Conservation (phyloP, 1,284 basidiomycete species). For the Microbotryum intermedium region DNA sequence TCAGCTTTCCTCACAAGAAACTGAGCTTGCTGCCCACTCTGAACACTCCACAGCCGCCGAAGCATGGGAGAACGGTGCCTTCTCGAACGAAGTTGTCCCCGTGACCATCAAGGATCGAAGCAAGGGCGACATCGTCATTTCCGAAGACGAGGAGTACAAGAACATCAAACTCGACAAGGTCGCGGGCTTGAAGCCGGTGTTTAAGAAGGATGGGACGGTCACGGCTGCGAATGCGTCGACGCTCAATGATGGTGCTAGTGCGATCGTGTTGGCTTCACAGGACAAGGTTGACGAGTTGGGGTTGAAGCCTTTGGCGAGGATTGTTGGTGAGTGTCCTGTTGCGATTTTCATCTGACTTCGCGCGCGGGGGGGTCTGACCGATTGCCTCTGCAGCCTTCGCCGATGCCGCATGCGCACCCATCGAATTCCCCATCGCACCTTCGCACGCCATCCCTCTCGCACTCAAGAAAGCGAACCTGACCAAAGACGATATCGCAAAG, state of each 20-base stretch:
- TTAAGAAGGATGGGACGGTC: conserved; percentile 41
- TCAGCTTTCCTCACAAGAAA: no score
- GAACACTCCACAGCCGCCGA: conserved; percentile 64
- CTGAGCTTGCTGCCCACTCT: no score
- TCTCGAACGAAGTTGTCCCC: conserved; percentile 79
- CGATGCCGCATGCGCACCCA: conserved; percentile 88
- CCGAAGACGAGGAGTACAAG: conserved; percentile 93
- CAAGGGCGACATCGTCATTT: conserved; percentile 67
- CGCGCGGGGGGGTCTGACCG: conserved; percentile 37
- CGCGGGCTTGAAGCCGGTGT: conserved; percentile 39
- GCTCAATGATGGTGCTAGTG: conserved; percentile 42
- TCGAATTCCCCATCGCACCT: conserved; percentile 93
- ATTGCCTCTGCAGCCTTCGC: conserved; percentile 63
- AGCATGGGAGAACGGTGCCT: conserved; percentile 77
- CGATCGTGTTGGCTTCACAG: conserved; percentile 38
- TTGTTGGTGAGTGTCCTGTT: conserved; percentile 33
- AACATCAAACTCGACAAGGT: conserved; percentile 42
- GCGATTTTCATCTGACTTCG: conserved; percentile 35
- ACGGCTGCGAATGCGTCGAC: conserved; percentile 42
- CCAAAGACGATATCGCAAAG: conserved; percentile 71
- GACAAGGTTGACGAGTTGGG: conserved; percentile 33
- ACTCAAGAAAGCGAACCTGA: conserved; percentile 73
- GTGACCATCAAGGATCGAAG: conserved; percentile 81
- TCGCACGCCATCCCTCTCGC: conserved; percentile 78
- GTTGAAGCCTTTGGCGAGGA: conserved; percentile 39